Percentiles rank a stretch among this genome's conserved stretches.
Conservation (phyloP, 2,329 filamentous ascomycete genomes). For the Mycosphaerelloides madeirae region DNA sequence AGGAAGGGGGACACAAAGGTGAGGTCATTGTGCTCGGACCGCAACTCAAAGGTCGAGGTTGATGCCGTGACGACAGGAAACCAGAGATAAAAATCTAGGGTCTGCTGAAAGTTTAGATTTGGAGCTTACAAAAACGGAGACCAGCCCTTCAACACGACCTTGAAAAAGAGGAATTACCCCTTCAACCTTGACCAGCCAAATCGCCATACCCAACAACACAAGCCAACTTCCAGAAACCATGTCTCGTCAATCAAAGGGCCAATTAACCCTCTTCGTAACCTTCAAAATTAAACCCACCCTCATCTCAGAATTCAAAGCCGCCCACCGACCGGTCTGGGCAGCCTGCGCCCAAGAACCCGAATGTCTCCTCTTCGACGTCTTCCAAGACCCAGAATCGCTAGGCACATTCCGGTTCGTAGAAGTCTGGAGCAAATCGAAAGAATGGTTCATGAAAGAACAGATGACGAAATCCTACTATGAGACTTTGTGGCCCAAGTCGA, state of each 20-base stretch:
- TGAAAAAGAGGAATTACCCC: too few relatives aligned
- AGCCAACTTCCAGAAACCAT: not conserved
- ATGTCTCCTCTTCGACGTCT: constrained; percentile 21
- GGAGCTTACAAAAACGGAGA: too few relatives aligned
- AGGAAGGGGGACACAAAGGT: too few relatives aligned
- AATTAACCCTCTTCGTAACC: constrained; percentile 21
- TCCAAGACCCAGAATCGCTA: constrained; percentile 10
- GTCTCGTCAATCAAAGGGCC: not conserved
- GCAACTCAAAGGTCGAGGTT: too few relatives aligned
- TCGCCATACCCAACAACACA: too few relatives aligned
- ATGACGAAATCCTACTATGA: constrained; percentile 21
- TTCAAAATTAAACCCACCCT: constrained; percentile 18
- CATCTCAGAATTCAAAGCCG: constrained; percentile 19
- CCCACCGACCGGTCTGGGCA: constrained; percentile 21
- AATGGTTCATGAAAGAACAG: constrained; percentile 21
- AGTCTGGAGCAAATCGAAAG: constrained; percentile 15
- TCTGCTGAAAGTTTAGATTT: too few relatives aligned
- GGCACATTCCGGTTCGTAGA: constrained; percentile 20
- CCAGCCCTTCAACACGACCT: too few relatives aligned
- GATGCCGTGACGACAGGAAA: too few relatives aligned
- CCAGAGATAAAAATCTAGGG: too few relatives aligned
- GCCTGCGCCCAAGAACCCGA: constrained; percentile 17
- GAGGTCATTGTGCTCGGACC: too few relatives aligned
- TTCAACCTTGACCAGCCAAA: too few relatives aligned
- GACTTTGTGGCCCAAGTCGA: constrained; percentile 15